phyloP scores from a whole-genome alignment of 495 filamentous ascomycete species.

The Penicillium simplicissimum region DNA sequence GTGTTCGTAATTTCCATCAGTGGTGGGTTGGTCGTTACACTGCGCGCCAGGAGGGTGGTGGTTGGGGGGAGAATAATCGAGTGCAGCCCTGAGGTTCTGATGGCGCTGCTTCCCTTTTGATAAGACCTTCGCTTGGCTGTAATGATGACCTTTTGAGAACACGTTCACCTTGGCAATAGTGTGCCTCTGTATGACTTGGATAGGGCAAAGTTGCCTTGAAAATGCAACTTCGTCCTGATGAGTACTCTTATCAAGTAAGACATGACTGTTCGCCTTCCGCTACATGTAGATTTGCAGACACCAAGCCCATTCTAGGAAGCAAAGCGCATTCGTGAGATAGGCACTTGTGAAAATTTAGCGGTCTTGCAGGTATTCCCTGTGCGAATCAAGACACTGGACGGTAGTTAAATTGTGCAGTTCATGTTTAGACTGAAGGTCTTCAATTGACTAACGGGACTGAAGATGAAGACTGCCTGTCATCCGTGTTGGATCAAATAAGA shows the following conservation, averaged over 20 bases:
- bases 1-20: not conserved
- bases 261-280: too few species aligned
- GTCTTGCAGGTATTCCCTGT: not conserved
- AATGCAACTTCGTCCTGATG: too few species aligned
- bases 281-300: too few species aligned
- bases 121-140: not conserved
- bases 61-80: not conserved
- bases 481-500: not conserved
- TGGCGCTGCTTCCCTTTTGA: not conserved
- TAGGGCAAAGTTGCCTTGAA: too few species aligned
- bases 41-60: not conserved
- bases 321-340: too few species aligned
- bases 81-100: not conserved
- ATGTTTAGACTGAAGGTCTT: not conserved
- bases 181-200: too few species aligned
- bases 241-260: too few species aligned
- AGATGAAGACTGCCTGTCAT: not conserved
- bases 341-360: too few species aligned
- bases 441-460: not conserved
- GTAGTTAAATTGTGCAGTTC: not conserved
- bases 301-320: too few species aligned
- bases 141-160: too few species aligned
- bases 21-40: not conserved
- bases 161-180: too few species aligned
- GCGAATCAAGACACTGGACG: not conserved